Evolutionary conservation across 2,329 filamentous ascomycete species (phyloP), one percentile per base, ranked within the genome.

Genomic region (Pseudocercospora crystallina): DNA sequence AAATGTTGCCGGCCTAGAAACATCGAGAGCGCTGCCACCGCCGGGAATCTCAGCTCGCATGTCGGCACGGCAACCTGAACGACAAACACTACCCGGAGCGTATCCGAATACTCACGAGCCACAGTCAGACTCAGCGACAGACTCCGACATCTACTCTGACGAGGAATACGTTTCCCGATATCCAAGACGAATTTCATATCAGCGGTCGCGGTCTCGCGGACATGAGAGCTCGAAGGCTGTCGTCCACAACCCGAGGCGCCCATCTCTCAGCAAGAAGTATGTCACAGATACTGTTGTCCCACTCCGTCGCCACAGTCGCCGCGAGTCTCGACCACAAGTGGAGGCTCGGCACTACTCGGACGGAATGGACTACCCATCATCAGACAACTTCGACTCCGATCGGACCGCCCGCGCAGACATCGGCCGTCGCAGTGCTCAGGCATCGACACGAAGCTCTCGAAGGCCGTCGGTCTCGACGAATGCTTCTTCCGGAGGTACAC

Each of bases 381-480:
- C 60, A 10, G 62, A 63, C 30, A 54, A 61, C 15, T 47, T 59
- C 47, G 59, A 64, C 38, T 64, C 59, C 44, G 56, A 62, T 54
- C 52, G 52, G 49, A 48, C 58, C 49, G 45, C 48, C 30, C 56
- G 60, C 15, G 41, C 54, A n/a, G 45, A 47, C 20, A 48, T 50
- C 34, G 54, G 53, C 8, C 61, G 61, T 5, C 39, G 51, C 34
- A 65, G 63, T 34, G 40, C 50, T 10, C 31, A 33, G 8, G 14
- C 26, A 2, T 39, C 47, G 9, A 47, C 49, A 8, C 32, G 40
- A 43, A 45, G 49, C 40, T 67, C 68, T 33, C 70, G 63, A 15
- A 61, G 59, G 5, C 61, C 70, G 8, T 63, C 69, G 4, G 54
- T 70, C 15, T 60, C 65, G 2, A 69, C 64, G 3, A 51, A 53